Conservation (phyloP, 805 yeast species). For the Myxozyma neglecta region DNA sequence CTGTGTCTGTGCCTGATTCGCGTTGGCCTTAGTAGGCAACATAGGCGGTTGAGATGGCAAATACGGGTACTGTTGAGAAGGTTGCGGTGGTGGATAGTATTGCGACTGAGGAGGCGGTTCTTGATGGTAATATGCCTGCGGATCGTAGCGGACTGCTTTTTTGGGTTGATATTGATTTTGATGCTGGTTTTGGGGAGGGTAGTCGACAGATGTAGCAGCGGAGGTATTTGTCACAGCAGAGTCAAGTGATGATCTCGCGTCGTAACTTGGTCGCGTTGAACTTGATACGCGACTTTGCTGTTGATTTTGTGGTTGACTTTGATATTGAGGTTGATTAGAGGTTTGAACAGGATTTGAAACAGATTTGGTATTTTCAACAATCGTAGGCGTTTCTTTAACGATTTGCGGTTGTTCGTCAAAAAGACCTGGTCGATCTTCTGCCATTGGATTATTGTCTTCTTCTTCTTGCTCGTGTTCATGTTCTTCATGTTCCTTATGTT, state of each 20-base stretch:
- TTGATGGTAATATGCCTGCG: slow-evolving; percentile 14
- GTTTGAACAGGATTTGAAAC: not conserved
- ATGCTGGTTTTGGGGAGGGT: not conserved
- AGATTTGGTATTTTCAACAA: slow-evolving; percentile 1
- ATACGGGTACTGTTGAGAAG: slow-evolving; percentile 16
- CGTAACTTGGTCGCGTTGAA: not conserved
- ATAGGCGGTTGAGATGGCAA: not conserved
- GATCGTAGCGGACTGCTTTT: slow-evolving; percentile 7
- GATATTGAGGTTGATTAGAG: not conserved
- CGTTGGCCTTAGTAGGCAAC: slow-evolving; percentile 7
- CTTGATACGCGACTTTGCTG: not conserved
- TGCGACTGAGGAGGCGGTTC: slow-evolving; percentile 8
- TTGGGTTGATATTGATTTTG: too few species aligned
- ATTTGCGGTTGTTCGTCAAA: slow-evolving; percentile 24
- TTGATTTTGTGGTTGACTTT: not conserved
- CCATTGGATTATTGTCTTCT: slow-evolving; percentile 10
- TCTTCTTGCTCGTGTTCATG: not conserved
- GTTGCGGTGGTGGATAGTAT: slow-evolving; percentile 14
- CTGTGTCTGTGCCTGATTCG: too few species aligned
- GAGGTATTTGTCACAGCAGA: not conserved
- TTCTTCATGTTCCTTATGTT: not conserved
- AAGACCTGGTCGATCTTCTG: slow-evolving; percentile 21
- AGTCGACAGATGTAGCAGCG: not conserved
- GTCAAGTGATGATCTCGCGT: too few species aligned
- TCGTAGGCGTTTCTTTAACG: slow-evolving; percentile 3